Conservation (phyloP, 495 filamentous ascomycete species). For the Cercophora samala region DNA sequence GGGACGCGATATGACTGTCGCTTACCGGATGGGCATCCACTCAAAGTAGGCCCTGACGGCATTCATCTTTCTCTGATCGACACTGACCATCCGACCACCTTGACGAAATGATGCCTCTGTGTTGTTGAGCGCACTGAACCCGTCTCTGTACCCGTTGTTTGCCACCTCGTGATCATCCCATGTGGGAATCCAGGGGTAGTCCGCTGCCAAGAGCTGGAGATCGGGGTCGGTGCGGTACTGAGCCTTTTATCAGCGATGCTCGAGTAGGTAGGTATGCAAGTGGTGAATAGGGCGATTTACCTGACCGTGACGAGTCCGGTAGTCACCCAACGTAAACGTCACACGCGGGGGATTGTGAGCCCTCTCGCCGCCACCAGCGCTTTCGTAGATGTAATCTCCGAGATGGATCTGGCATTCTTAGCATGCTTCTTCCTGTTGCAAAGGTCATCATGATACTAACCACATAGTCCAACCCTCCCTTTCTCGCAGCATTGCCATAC, state of each 20-base stretch:
- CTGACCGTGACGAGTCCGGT: conserved; percentile 57
- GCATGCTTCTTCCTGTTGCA: not conserved
- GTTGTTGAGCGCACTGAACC: conserved; percentile 55
- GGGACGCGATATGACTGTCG: not conserved
- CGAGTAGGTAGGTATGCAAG: not conserved
- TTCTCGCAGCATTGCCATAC: conserved; percentile 61
- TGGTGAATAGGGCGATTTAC: conserved; percentile 35
- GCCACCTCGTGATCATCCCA: conserved; percentile 69
- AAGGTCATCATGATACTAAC: not conserved
- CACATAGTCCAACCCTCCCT: conserved; percentile 63
- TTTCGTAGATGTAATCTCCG: conserved; percentile 69
- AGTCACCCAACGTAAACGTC: conserved; percentile 50
- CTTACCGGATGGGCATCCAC: conserved; percentile 47
- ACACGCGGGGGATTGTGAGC: conserved; percentile 23
- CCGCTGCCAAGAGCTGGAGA: conserved; percentile 51
- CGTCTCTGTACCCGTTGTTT: conserved; percentile 60
- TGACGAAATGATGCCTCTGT: conserved; percentile 60
- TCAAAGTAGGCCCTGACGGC: conserved; percentile 66
- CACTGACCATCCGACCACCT: conserved; percentile 53
- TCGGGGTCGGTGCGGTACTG: conserved; percentile 41
- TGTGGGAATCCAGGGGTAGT: conserved; percentile 61
- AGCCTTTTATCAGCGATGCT: not conserved
- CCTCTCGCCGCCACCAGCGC: conserved; percentile 45
- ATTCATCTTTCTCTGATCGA: conserved; percentile 66
- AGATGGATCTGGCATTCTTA: conserved; percentile 37